Conservation (phyloP, 495 filamentous ascomycete genomes). For the Stereocaulon alpinum region DNA sequence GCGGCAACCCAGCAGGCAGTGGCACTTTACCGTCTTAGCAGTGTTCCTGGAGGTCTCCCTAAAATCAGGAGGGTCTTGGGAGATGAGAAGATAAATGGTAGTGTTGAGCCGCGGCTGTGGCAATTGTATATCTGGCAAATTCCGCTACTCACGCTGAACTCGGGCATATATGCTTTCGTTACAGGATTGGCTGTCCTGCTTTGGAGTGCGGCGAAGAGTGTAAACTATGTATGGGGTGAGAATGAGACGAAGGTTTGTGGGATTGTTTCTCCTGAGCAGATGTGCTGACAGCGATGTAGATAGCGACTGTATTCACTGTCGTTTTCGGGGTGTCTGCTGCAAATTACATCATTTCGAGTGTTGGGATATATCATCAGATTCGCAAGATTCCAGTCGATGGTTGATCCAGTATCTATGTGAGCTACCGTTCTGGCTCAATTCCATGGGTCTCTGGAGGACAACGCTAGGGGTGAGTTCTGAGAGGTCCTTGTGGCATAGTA, state of each 20-base stretch:
- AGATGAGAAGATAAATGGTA: neutral
- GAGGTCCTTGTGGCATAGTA: no score
- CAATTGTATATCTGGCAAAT: conserved; percentile 17
- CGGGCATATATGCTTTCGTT: conserved; percentile 10
- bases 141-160: conserved; percentile 10
- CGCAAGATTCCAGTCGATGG: neutral
- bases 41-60: conserved; percentile 5
- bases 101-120: conserved; percentile 6
- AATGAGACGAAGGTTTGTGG: neutral
- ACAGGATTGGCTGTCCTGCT: conserved; percentile 5
- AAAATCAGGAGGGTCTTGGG: conserved; percentile 10
- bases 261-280: neutral
- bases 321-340: neutral
- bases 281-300: neutral
- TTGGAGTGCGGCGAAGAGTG: neutral
- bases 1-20: conserved; percentile 16
- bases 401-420: no score
- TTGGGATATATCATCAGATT: neutral
- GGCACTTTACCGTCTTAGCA: conserved; percentile 12
- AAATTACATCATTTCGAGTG: neutral
- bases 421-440: no score
- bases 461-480: no score
- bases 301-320: neutral
- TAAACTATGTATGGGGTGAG: neutral
- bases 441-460: no score